Conservation (phyloP, 352 stramenopile genomes). For the Phytopythium cucurbitacearum region DNA sequence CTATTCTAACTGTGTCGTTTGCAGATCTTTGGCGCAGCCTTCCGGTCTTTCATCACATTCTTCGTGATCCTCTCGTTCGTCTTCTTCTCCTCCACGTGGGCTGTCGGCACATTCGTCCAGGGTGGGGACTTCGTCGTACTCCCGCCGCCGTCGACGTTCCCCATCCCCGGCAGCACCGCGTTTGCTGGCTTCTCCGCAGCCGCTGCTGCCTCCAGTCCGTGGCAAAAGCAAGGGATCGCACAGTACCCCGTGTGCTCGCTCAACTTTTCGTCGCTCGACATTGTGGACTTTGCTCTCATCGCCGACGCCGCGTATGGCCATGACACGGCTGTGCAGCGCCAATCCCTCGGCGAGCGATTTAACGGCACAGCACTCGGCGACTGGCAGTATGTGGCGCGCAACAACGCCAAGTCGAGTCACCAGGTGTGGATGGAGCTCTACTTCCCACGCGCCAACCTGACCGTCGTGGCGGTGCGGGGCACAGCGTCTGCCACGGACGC, state of each 20-base stretch:
- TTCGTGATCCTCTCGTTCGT: conserved; percentile 84
- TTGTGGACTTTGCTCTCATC: conserved; percentile 86
- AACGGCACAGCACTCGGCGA: conserved; percentile 69
- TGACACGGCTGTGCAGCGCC: conserved; percentile 68
- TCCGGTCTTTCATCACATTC: conserved; percentile 83
- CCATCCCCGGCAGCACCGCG: too few species aligned
- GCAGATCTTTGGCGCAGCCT: conserved; percentile 80
- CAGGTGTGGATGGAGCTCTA: conserved; percentile 85
- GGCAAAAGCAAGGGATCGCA: conserved; percentile 31
- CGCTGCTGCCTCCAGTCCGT: too few species aligned
- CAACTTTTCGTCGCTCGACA: conserved; percentile 51
- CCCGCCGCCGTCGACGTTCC: conserved; percentile 25
- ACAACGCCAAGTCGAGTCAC: conserved; percentile 56
- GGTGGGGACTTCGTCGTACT: conserved; percentile 79
- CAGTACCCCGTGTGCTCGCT: conserved; percentile 81
- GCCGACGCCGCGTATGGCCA: conserved; percentile 77
- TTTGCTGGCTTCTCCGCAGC: too few species aligned
- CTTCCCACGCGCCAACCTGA: conserved; percentile 83
- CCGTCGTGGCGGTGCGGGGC: conserved; percentile 75
- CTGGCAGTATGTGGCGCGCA: conserved; percentile 73
- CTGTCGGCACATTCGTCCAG: conserved; percentile 84
- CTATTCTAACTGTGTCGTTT: background rate
- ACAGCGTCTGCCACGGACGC: conserved; percentile 80
- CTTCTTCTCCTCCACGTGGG: conserved; percentile 86
- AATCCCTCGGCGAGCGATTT: conserved; percentile 78